phyloP scores from a whole-genome alignment of 2,329 filamentous ascomycete genomes.

The Penicillium sp. region DNA sequence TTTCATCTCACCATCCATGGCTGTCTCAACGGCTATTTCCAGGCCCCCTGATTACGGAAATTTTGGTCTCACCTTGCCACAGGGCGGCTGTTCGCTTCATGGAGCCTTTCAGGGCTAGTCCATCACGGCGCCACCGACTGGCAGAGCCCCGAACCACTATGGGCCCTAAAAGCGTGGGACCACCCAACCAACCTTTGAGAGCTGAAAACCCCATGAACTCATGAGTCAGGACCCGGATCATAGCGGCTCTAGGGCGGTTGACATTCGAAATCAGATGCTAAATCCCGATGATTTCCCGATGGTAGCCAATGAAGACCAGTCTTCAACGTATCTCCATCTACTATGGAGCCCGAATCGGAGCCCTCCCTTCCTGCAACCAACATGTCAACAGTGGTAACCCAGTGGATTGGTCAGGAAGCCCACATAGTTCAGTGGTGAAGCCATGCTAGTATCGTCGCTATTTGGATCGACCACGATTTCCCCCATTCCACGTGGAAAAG shows the following conservation, averaged over 20 bases:
- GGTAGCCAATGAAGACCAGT: neutral
- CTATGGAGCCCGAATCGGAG: neutral
- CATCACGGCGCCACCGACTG: neutral
- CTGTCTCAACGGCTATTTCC: neutral
- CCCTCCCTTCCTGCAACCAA: neutral
- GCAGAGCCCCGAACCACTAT: neutral
- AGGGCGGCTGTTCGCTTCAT: neutral
- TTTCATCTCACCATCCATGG: neutral
- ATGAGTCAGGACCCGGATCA: neutral
- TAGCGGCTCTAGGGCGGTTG: neutral
- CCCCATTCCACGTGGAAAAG: conserved; percentile 7
- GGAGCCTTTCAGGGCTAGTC: neutral
- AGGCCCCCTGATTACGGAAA: neutral
- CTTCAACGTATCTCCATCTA: neutral
- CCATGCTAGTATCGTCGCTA: neutral
- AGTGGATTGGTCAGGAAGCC: neutral
- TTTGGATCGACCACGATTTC: neutral
- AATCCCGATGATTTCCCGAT: neutral
- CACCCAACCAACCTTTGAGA: neutral
- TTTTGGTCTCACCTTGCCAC: neutral
- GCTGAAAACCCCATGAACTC: neutral
- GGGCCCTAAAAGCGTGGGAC: neutral
- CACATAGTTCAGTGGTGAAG: neutral
- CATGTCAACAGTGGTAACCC: neutral
- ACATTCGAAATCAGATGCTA: neutral